These are phyloP conservation scores for Teratosphaeriaceae sp. DNA, from an alignment of 2,329 filamentous ascomycete genomes.

Conservation along the genomic window DNA sequence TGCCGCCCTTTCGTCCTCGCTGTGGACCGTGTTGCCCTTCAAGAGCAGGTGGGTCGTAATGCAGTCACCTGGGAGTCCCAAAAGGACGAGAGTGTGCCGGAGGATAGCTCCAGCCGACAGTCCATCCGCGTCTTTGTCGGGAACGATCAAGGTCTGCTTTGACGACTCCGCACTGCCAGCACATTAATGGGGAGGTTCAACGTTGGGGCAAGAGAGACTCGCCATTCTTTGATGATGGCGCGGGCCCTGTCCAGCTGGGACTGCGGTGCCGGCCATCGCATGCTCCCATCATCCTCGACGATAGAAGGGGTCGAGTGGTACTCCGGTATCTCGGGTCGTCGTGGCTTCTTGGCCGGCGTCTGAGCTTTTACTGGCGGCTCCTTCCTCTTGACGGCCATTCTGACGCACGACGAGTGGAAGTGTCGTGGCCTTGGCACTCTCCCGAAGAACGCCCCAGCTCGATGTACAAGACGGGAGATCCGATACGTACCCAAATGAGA, in stretches of 20 bases:
- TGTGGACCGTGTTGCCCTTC: constrained; percentile 55
- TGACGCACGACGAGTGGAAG: neutral
- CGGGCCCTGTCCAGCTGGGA: constrained; percentile 51
- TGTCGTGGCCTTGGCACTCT: too few relatives aligned
- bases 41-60: constrained; percentile 54
- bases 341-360: constrained; percentile 24
- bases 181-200: constrained; percentile 8
- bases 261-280: constrained; percentile 56
- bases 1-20: constrained; percentile 43
- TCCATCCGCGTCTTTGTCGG: constrained; percentile 65
- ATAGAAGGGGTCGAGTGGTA: constrained; percentile 40
- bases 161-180: constrained; percentile 43
- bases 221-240: constrained; percentile 54
- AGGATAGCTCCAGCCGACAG: constrained; percentile 59
- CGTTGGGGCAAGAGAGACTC: constrained; percentile 12
- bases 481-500: too few relatives aligned
- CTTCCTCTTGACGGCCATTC: constrained; percentile 26
- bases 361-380: constrained; percentile 9
- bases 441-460: too few relatives aligned
- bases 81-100: constrained; percentile 50
- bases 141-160: constrained; percentile 53
- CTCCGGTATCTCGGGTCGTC: constrained; percentile 34
- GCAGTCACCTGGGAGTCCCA: constrained; percentile 48
- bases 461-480: too few relatives aligned
- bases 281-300: constrained; percentile 39